Base-by-base conservation (phyloP, 371 early-diverging fungal species). In the Cokeromyces recurvatus region DNA sequence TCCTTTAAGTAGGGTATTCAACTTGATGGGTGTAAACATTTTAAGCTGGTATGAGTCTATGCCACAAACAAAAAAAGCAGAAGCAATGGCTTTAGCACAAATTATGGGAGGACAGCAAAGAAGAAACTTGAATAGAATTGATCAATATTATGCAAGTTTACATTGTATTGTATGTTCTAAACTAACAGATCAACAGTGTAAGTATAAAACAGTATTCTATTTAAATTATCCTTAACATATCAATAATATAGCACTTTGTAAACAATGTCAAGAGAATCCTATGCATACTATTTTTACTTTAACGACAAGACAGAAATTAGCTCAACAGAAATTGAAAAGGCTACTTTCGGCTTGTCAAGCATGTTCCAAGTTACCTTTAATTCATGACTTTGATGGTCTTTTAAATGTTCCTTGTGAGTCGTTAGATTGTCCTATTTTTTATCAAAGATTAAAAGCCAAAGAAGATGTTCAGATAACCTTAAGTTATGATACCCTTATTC, bases 1-100 rank as follows among this genome's bases (percentile, higher is more conserved):
- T 0, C 81, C 89, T 0, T 61, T 95, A 8, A 60, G 78, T 23
- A 61, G 95, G n/a, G 62, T 92, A 15, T 86, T 94, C 38, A 81
- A 85, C 24, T 67, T 92, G 4, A 66, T 90, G 3, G 92, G 92
- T 9, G 84, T 82, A 21, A 73, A 87, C 49, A 74, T 87, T 29
- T 67, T 64, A 17, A 51, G 67, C 0, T 85, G 85, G 87, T 77
- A 77, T 48, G 71, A 75, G n/a, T 73, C 69, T 4, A 86, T 86
- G 82, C 84, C 85, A 8, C 36, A 77, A 10, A 47, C 64, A 4
- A 62, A 58, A 25, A 72, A 68, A 25, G 62, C 61, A 9, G 48
- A 48, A 9, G 69, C 77, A 0, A 46, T 63, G 25, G 25, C 32
- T 17, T 46, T 56, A 10, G 39, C 54, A 1, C 38, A 29, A 8